Evolutionary conservation across 2,329 filamentous ascomycete species (phyloP).

Genomic region (Aspergillus sp.): DNA sequence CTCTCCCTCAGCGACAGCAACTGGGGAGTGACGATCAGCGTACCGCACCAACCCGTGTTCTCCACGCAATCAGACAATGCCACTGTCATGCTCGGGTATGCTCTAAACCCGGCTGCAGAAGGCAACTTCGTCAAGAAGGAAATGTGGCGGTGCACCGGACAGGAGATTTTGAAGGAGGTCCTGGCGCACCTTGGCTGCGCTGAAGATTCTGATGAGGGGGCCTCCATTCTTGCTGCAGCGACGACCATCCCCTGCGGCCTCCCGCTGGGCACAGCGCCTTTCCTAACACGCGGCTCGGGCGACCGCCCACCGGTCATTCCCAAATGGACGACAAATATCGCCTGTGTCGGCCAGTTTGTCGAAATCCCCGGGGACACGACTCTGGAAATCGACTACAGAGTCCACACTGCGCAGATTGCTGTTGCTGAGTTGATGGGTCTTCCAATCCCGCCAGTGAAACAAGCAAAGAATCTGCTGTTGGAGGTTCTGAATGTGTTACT

Average conservation of each 20-base stretch:
- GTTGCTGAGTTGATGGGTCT: conserved; percentile 31
- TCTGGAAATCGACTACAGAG: conserved; percentile 46
- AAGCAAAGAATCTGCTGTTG: neutral
- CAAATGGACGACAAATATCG: conserved; percentile 41
- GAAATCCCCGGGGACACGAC: conserved; percentile 46
- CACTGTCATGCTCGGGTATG: conserved; percentile 46
- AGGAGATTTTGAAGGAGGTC: conserved; percentile 43
- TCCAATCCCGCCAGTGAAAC: neutral
- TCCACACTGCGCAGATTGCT: conserved; percentile 40
- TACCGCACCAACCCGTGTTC: conserved; percentile 48
- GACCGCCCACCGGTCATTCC: conserved; percentile 46
- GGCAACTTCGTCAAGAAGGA: conserved; percentile 45
- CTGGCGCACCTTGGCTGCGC: conserved; percentile 43
- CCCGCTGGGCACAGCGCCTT: conserved; percentile 45
- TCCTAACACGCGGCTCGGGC: conserved; percentile 37
- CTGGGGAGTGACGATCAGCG: conserved; percentile 46
- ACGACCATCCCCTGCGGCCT: conserved; percentile 43
- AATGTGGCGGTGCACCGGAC: conserved; percentile 44
- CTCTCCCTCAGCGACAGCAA: conserved; percentile 43
- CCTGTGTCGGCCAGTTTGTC: conserved; percentile 47
- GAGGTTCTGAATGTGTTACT: neutral
- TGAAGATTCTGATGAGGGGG: conserved; percentile 10
- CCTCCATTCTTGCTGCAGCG: conserved; percentile 29
- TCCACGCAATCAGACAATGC: conserved; percentile 38
- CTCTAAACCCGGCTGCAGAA: conserved; percentile 36